These are phyloP conservation scores for Helminthosporium solani DNA, from an alignment of 2,329 filamentous ascomycete genomes.

Conservation along the genomic window DNA sequence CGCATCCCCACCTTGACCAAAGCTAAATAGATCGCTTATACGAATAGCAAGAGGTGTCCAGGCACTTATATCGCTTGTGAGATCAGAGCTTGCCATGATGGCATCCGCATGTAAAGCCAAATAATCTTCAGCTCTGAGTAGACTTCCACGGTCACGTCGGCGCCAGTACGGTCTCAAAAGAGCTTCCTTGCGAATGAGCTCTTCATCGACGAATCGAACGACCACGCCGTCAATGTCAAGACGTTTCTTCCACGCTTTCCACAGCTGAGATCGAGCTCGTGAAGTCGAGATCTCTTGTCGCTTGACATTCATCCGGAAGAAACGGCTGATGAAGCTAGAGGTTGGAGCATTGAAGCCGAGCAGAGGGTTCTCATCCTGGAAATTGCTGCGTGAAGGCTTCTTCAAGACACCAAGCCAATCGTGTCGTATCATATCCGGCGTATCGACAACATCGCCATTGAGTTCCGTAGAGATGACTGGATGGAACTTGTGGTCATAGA, in stretches of 20 bases:
- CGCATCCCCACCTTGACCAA: conserved; percentile 55
- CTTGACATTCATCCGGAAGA: conserved; percentile 44
- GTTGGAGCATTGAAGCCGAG: conserved; percentile 47
- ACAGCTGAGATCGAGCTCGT: conserved; percentile 41
- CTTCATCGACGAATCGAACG: conserved; percentile 45
- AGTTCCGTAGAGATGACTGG: conserved; percentile 45
- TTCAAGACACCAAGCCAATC: conserved; percentile 45
- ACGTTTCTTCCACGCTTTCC: conserved; percentile 45
- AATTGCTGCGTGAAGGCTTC: conserved; percentile 41
- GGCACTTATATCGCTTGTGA: conserved; percentile 54
- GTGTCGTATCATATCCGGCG: conserved; percentile 56
- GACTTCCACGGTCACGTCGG: conserved; percentile 39
- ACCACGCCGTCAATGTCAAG: conserved; percentile 42
- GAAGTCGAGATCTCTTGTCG: conserved; percentile 42
- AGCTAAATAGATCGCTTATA: conserved; percentile 54
- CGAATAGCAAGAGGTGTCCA: conserved; percentile 56
- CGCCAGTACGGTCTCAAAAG: conserved; percentile 43
- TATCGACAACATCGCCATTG: conserved; percentile 53
- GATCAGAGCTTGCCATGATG: conserved; percentile 54
- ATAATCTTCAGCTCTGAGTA: conserved; percentile 42
- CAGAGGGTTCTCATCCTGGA: conserved; percentile 54
- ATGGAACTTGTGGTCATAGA: conserved; percentile 45
- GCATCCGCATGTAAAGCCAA: conserved; percentile 49
- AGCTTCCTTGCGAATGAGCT: conserved; percentile 38
- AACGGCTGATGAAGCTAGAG: conserved; percentile 33